Conservation (phyloP, 2,329 filamentous ascomycete genomes). For the Exutisphaerella laricina region DNA sequence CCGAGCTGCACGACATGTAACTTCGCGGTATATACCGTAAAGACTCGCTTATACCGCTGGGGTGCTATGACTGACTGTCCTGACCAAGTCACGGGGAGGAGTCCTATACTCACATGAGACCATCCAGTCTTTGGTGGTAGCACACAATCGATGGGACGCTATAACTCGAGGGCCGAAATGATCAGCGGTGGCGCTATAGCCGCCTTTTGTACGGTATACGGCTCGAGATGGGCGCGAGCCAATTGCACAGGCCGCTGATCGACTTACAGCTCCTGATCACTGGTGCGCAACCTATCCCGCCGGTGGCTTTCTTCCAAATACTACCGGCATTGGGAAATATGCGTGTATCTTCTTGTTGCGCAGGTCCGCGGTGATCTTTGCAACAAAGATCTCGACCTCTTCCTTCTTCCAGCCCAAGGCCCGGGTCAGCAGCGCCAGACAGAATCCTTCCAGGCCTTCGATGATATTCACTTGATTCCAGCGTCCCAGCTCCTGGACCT, state of each 20-base stretch:
- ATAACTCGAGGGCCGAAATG: too few relatives aligned
- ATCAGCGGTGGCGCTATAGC: too few relatives aligned
- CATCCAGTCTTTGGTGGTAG: too few relatives aligned
- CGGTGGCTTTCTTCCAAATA: slow-evolving; percentile 31
- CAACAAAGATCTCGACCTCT: slow-evolving; percentile 42
- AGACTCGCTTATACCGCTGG: too few relatives aligned
- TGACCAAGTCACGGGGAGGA: too few relatives aligned
- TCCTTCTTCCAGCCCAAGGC: slow-evolving; percentile 40
- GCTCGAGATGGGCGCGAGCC: neutral
- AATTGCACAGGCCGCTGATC: neutral
- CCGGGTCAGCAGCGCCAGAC: slow-evolving; percentile 39
- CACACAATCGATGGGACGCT: too few relatives aligned
- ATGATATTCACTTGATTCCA: slow-evolving; percentile 41
- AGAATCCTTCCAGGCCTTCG: slow-evolving; percentile 40
- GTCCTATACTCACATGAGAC: too few relatives aligned
- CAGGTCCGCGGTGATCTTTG: slow-evolving; percentile 31
- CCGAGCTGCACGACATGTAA: too few relatives aligned
- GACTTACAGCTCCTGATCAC: too few relatives aligned
- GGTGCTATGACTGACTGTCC: too few relatives aligned
- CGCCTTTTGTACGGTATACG: too few relatives aligned
- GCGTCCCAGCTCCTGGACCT: slow-evolving; percentile 43
- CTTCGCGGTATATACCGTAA: too few relatives aligned
- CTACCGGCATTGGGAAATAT: slow-evolving; percentile 37
- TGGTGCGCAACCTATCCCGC: slow-evolving; percentile 15
- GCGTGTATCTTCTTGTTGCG: slow-evolving; percentile 34